Evolutionary conservation across 768 basidiomycete species (phyloP).

Genomic region (Leccinum sublutescens): DNA sequence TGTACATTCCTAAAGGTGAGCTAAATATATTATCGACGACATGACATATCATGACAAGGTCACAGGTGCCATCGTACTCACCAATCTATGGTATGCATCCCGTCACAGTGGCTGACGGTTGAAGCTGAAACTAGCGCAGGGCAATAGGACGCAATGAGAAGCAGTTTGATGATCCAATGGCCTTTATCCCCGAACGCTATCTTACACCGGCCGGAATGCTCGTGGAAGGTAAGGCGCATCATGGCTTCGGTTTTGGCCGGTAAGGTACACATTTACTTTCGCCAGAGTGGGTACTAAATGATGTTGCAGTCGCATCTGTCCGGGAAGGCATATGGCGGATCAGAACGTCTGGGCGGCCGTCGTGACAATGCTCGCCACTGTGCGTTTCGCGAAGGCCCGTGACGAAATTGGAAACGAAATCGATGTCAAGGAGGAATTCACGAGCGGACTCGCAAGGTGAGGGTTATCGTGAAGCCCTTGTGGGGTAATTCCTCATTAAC

Average conservation of each 20-base stretch:
- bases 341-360: conserved; percentile 33
- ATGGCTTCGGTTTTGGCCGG: conserved; percentile 29
- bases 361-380: conserved; percentile 30
- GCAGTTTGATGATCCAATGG: conserved; percentile 49
- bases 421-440: conserved; percentile 23
- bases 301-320: conserved; percentile 27
- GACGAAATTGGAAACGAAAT: conserved; percentile 34
- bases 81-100: conserved; percentile 25
- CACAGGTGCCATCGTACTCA: conserved; percentile 21
- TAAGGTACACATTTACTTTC: conserved; percentile 3
- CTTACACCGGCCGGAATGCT: conserved; percentile 28
- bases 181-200: conserved; percentile 58
- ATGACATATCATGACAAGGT: background rate
- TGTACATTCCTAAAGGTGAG: conserved; percentile 32
- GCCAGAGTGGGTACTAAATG: background rate
- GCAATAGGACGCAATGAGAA: conserved; percentile 49
- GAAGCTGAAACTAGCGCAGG: conserved; percentile 26
- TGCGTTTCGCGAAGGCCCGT: conserved; percentile 26
- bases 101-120: background rate
- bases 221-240: background rate
- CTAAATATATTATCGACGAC: background rate
- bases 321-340: conserved; percentile 36
- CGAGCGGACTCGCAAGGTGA: conserved; percentile 22
- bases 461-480: background rate
- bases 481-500: background rate